Evolutionary conservation across 345 rosid genomes (phyloP).

Genomic region (Heritiera littoralis): DNA sequence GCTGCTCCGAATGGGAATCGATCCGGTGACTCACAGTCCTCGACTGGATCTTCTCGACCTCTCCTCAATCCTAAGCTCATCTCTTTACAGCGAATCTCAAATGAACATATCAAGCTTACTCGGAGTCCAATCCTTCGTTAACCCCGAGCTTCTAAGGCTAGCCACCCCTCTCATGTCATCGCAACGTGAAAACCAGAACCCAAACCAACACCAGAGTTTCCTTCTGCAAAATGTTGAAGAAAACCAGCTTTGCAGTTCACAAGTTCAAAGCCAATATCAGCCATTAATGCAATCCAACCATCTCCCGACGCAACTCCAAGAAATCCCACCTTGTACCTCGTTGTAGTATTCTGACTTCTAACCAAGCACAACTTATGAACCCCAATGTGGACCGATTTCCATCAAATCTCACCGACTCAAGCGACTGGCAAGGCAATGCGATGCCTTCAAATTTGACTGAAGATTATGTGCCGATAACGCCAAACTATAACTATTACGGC

Average conservation of each 20-base stretch:
- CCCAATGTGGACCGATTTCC: slow-evolving; percentile 27
- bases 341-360: slow-evolving; percentile 32
- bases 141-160: slow-evolving; percentile 45
- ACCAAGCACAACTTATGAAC: slow-evolving; percentile 33
- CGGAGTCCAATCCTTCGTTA: slow-evolving; percentile 41
- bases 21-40: slow-evolving; percentile 80
- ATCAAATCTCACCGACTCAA: slow-evolving; percentile 19
- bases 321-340: slow-evolving; percentile 32
- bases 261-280: slow-evolving; percentile 28
- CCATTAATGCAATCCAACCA: slow-evolving; percentile 32
- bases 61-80: slow-evolving; percentile 54
- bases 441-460: slow-evolving; percentile 37
- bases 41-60: slow-evolving; percentile 77
- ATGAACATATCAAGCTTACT: slow-evolving; percentile 48
- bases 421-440: slow-evolving; percentile 33
- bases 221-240: slow-evolving; percentile 33
- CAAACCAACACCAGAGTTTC: slow-evolving; percentile 20
- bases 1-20: slow-evolving; percentile 82
- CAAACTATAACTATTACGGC: slow-evolving; percentile 10
- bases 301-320: slow-evolving; percentile 35
- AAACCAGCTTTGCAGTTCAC: slow-evolving; percentile 35
- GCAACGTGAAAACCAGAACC: slow-evolving; percentile 23
- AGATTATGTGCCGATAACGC: slow-evolving; percentile 32
- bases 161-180: slow-evolving; percentile 44
- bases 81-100: slow-evolving; percentile 50